A percentile compares a stretch with the other conserved stretches of the same genome.
phyloP scores from a whole-genome alignment of 371 early-diverging fungal genomes.

The Mucor mucedo region DNA sequence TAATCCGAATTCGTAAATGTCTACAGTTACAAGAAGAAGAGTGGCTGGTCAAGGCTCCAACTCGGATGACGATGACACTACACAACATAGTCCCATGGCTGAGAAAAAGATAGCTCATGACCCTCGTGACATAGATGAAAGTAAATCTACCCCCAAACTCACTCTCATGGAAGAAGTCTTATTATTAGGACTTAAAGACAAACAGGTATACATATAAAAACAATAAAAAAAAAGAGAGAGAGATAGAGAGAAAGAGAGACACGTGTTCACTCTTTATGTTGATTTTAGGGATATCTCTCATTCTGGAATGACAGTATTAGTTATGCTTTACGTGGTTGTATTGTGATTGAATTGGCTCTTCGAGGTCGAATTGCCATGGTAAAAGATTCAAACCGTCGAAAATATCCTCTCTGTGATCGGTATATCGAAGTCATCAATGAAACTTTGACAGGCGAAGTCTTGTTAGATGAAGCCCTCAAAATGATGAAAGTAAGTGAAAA shows the following conservation, averaged over 20 bases:
- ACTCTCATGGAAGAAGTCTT: constrained; percentile 95
- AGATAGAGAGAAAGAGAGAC: background rate
- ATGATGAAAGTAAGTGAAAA: constrained; percentile 80
- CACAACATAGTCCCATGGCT: constrained; percentile 16
- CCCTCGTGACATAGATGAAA: constrained; percentile 62
- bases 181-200: constrained; percentile 92
- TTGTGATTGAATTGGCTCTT: constrained; percentile 93
- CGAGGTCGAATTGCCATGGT: constrained; percentile 87
- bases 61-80: constrained; percentile 30
- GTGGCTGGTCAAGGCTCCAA: constrained; percentile 39
- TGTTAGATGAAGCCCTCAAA: constrained; percentile 92
- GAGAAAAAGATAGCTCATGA: constrained; percentile 55
- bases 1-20: constrained; percentile 23
- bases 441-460: constrained; percentile 89
- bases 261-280: constrained; percentile 12
- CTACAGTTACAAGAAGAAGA: constrained; percentile 50
- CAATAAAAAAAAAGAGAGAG: background rate
- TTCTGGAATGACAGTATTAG: constrained; percentile 99
- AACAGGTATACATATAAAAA: constrained; percentile 63
- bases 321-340: constrained; percentile 93
- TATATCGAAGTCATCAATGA: constrained; percentile 85
- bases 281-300: constrained; percentile 85
- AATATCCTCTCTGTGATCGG: constrained; percentile 79
- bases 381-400: constrained; percentile 84
- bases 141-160: constrained; percentile 71